A percentile compares a stretch with the other conserved stretches of the same genome.
Conservation (phyloP, 2,329 filamentous ascomycete species). For the Xylaria sp. region DNA sequence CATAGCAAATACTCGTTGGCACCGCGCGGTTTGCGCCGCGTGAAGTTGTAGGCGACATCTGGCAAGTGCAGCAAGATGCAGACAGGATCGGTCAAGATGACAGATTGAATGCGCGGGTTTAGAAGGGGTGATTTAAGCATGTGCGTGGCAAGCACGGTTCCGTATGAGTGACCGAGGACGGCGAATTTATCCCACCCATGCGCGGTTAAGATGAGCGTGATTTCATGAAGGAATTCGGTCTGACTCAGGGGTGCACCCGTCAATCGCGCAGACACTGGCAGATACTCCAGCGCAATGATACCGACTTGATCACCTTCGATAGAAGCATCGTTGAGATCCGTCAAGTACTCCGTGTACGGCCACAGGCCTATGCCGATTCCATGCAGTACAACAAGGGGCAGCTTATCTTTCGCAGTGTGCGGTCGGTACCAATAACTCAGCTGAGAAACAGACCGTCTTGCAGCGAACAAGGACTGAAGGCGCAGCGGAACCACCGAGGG, state of each 20-base stretch:
- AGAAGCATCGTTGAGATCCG: conserved; percentile 51
- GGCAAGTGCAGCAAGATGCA: conserved; percentile 71
- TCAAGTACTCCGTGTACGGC: conserved; percentile 64
- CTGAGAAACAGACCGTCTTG: conserved; percentile 53
- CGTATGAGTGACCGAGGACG: conserved; percentile 68
- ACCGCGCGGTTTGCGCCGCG: conserved; percentile 53
- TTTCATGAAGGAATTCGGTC: conserved; percentile 60
- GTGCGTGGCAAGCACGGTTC: conserved; percentile 67
- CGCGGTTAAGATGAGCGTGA: conserved; percentile 60
- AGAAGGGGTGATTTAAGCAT: conserved; percentile 58
- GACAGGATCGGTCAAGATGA: conserved; percentile 65
- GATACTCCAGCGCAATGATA: conserved; percentile 68
- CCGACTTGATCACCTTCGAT: conserved; percentile 56
- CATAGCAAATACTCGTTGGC: conserved; percentile 75
- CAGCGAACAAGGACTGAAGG: conserved; percentile 54
- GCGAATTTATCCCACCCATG: conserved; percentile 65
- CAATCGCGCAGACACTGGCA: conserved; percentile 68
- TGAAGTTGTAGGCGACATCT: conserved; percentile 75
- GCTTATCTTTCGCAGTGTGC: conserved; percentile 60
- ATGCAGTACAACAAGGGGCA: conserved; percentile 71
- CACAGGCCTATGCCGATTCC: conserved; percentile 73
- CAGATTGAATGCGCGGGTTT: conserved; percentile 55
- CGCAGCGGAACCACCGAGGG: conserved; percentile 63
- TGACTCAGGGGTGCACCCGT: conserved; percentile 58
- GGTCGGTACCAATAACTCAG: conserved; percentile 71